A percentile compares a stretch with the other conserved stretches of the same genome.
These are phyloP conservation scores for Typha latifolia DNA, from an alignment of 176 grass and related monocot genomes.

Conservation along the genomic window DNA sequence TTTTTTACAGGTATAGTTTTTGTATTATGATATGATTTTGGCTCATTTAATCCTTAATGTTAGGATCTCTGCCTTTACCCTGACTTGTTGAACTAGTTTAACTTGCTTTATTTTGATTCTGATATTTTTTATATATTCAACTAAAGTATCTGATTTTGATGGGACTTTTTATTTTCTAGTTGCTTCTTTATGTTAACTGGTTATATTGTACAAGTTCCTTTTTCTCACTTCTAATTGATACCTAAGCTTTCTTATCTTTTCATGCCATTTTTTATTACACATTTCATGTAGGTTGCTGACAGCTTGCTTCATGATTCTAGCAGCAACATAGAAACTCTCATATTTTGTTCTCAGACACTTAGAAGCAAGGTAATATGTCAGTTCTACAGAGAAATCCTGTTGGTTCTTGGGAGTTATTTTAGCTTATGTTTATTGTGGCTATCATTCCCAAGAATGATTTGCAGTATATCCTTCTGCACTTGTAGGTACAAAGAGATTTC, in stretches of 20 bases:
- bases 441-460: constrained; percentile 1
- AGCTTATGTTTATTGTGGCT: background rate
- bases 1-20: background rate
- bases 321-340: constrained; percentile 91
- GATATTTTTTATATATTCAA: too few species aligned
- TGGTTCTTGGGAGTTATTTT: background rate
- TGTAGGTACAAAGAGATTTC: constrained; percentile 96
- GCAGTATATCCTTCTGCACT: constrained; percentile 9
- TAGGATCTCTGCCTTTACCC: too few species aligned
- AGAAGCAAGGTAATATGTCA: constrained; percentile 77
- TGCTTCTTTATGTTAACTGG: too few species aligned
- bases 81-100: too few species aligned
- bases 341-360: constrained; percentile 98
- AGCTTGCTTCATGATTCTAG: constrained; percentile 92
- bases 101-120: too few species aligned
- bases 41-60: background rate
- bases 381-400: background rate
- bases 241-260: background rate
- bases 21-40: background rate
- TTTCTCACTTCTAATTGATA: too few species aligned
- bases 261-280: constrained; percentile 1
- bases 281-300: constrained; percentile 64
- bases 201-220: too few species aligned
- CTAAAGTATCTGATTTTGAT: too few species aligned
- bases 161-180: too few species aligned